Base-by-base conservation (phyloP, 495 filamentous ascomycete species). In the Podospora pseudocomata region DNA sequence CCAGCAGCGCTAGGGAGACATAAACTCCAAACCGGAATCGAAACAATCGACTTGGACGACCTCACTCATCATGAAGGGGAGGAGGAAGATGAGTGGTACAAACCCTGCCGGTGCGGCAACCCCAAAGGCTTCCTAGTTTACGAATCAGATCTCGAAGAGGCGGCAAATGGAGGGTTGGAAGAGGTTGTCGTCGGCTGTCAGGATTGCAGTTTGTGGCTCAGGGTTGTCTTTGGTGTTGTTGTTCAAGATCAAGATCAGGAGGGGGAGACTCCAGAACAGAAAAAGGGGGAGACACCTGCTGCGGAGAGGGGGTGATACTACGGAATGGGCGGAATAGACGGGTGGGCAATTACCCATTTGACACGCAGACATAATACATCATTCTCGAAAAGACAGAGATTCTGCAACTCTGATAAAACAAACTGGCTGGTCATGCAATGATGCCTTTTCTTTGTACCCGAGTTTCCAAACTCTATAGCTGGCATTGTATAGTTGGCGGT, bases 201-300 rank as follows among this genome's bases (percentile, higher is more conserved):
- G 19, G 91, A 92, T 60, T 96, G 92, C 74, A 94, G 91, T 80
- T 82, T 96, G 63, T 94, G 88, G 88, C 76, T 94, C 75, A 88
- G 87, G 73, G 87, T 96, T 34, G 79, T 87, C 56, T 94, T 92
- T 84, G 87, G 84, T 27, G 84, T 87, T 16, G 81, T 89, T 30
- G 86, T 87, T 23, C 84, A 84, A 20, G 79, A 78, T 23, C 23
- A 19, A 44, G 13, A 49, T 13, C 7, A 27, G 13, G 65, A 27
- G 28, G 61, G 1, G 15, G 23, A 53, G 23, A 39, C 5, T 7
- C 27, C 27, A 26, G 30, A 6, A 19, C 11, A 20, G 15, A 26
- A 59, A 32, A 63, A 18, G 3, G 30, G 27, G 23, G 23, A 23
- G 23, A 23, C 23, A 23, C 23, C 23, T 23, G 23, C 23, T 23